Percentiles rank a stretch among this genome's conserved stretches.
These are phyloP conservation scores for Leishmania gerbilli DNA, from an alignment of 208 protist species.

Conservation along the genomic window DNA sequence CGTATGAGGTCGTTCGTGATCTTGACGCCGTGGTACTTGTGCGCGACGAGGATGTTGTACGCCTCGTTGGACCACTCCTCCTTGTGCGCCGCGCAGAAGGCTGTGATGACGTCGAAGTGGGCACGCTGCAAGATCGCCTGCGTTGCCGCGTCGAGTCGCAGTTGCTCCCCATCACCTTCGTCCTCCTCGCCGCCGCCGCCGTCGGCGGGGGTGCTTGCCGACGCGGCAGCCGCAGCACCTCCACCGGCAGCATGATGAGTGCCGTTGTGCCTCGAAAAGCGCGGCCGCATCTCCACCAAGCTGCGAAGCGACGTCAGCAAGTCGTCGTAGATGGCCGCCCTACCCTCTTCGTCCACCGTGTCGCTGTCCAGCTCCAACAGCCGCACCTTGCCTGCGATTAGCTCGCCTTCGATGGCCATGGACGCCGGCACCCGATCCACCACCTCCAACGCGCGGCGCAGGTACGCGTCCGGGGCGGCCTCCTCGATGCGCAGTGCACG, in stretches of 20 bases:
- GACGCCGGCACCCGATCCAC: slow-evolving; percentile 66
- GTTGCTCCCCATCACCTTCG: slow-evolving; percentile 2
- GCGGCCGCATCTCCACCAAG: slow-evolving; percentile 80
- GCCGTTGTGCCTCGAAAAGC: slow-evolving; percentile 12
- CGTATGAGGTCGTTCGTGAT: slow-evolving; percentile 68
- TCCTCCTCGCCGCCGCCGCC: slow-evolving; percentile 9
- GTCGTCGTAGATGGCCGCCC: slow-evolving; percentile 69
- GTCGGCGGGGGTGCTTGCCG: not conserved
- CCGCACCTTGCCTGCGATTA: slow-evolving; percentile 68
- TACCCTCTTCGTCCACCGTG: slow-evolving; percentile 49
- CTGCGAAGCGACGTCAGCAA: slow-evolving; percentile 72
- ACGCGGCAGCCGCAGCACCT: not conserved
- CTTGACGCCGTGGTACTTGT: slow-evolving; percentile 88
- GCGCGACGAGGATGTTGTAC: slow-evolving; percentile 81
- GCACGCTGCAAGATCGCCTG: slow-evolving; percentile 53
- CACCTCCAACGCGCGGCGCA: slow-evolving; percentile 61
- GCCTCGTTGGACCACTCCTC: slow-evolving; percentile 71
- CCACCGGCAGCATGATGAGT: not conserved
- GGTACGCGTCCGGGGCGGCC: slow-evolving; percentile 58
- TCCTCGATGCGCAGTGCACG: slow-evolving; percentile 67
- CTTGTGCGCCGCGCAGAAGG: slow-evolving; percentile 57
- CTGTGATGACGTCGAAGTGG: slow-evolving; percentile 53
- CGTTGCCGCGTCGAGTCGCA: slow-evolving; percentile 27
- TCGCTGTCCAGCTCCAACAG: slow-evolving; percentile 75
- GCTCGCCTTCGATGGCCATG: slow-evolving; percentile 72